phyloP scores from a whole-genome alignment of 108 stramenopile genomes.

The Parmales sp. region DNA sequence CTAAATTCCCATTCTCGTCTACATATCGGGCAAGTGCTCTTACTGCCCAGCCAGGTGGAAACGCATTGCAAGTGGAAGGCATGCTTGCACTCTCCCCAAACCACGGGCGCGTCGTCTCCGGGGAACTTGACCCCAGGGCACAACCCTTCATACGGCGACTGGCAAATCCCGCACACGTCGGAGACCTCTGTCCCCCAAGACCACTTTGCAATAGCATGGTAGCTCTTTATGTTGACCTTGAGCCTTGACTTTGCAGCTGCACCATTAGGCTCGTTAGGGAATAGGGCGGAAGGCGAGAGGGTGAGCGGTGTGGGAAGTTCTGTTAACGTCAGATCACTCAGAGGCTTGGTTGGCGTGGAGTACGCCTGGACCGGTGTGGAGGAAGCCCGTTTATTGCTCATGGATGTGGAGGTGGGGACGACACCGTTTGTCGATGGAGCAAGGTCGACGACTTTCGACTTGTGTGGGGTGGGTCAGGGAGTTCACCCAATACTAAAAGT shows the following conservation, averaged over 20 bases:
- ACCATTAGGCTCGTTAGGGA: no score
- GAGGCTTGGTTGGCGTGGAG: no score
- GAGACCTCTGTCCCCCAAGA: conserved; percentile 61
- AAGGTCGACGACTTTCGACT: no score
- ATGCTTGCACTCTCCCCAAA: conserved; percentile 77
- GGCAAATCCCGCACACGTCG: conserved; percentile 85
- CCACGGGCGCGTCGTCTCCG: conserved; percentile 79
- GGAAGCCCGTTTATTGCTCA: no score
- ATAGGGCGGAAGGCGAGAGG: no score
- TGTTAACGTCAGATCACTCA: no score
- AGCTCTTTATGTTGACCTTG: conserved; percentile 58
- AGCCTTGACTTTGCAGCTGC: conserved; percentile 31
- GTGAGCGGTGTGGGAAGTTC: no score
- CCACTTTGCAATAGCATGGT: conserved; percentile 72
- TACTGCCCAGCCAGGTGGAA: conserved; percentile 2
- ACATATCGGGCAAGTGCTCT: conserved; percentile 63
- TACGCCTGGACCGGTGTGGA: no score
- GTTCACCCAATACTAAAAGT: no score
- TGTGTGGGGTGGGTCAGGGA: no score
- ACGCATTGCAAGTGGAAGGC: conserved; percentile 57
- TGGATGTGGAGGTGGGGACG: no score
- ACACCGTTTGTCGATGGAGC: no score
- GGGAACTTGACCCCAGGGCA: conserved; percentile 76
- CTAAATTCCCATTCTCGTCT: conserved; percentile 80
- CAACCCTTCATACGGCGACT: conserved; percentile 72